Conservation (phyloP, 2,329 filamentous ascomycete species). For the Cryoendolithus antarcticus region DNA sequence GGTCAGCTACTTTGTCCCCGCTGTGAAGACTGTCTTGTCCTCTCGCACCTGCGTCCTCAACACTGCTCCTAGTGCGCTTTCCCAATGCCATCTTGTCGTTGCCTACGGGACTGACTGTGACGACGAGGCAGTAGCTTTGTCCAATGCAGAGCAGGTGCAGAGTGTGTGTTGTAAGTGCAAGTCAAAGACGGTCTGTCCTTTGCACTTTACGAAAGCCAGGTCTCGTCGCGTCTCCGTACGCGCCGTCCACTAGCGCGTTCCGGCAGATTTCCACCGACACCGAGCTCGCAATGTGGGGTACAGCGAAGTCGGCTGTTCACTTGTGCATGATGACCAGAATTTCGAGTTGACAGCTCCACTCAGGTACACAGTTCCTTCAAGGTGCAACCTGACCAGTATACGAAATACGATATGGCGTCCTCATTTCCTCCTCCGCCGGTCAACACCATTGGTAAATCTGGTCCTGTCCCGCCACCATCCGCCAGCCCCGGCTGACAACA, state of each 20-base stretch:
- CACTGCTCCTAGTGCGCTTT: conserved; percentile 33
- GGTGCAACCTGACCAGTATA: too few relatives aligned
- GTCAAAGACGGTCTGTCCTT: too few relatives aligned
- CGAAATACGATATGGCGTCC: conserved; percentile 16
- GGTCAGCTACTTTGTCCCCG: conserved; percentile 7
- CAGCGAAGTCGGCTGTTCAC: too few relatives aligned
- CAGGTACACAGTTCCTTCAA: too few relatives aligned
- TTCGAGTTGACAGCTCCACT: too few relatives aligned
- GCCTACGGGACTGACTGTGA: background rate
- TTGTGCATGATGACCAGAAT: too few relatives aligned
- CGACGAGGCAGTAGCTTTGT: too few relatives aligned
- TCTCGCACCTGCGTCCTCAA: conserved; percentile 23
- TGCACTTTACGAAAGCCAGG: too few relatives aligned
- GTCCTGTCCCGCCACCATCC: background rate
- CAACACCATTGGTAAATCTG: conserved; percentile 51
- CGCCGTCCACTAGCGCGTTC: background rate
- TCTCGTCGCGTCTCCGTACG: too few relatives aligned
- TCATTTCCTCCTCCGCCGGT: conserved; percentile 65
- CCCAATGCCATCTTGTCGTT: conserved; percentile 24
- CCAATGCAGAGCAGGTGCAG: too few relatives aligned
- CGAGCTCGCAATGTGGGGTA: too few relatives aligned
- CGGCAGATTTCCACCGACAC: background rate
- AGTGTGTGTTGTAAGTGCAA: too few relatives aligned
- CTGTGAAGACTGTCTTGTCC: conserved; percentile 11
- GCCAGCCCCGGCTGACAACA: conserved; percentile 1